phyloP scores from a whole-genome alignment of 805 yeast species.

The Hanseniaspora vineae region DNA sequence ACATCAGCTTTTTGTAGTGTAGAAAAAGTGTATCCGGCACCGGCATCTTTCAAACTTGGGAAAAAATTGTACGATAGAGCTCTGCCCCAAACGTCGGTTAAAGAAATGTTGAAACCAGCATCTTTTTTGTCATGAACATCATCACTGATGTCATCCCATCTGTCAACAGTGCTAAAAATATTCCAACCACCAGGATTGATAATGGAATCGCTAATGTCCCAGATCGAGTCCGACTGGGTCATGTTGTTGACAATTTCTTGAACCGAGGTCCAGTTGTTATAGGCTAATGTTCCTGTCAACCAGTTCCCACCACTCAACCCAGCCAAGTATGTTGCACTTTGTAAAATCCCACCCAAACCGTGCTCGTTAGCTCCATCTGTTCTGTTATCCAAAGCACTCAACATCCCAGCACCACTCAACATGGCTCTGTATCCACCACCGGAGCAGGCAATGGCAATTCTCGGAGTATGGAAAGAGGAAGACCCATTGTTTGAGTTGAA shows the following conservation, averaged over 20 bases:
- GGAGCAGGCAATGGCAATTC: conserved; percentile 45
- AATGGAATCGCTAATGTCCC: conserved; percentile 58
- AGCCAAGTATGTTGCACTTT: conserved; percentile 54
- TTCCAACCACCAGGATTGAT: conserved; percentile 52
- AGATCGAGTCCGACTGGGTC: conserved; percentile 30
- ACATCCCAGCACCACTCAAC: conserved; percentile 76
- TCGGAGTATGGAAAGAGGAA: conserved; percentile 25
- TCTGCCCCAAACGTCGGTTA: conserved; percentile 76
- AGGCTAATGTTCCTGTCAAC: conserved; percentile 56
- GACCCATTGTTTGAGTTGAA: not conserved
- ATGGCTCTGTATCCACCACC: conserved; percentile 90
- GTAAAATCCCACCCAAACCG: conserved; percentile 65
- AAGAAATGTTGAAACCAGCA: conserved; percentile 56
- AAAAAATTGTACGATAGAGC: conserved; percentile 63
- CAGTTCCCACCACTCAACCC: conserved; percentile 83
- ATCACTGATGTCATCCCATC: conserved; percentile 40
- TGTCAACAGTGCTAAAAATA: conserved; percentile 35
- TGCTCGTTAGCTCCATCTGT: conserved; percentile 39
- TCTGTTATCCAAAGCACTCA: conserved; percentile 65
- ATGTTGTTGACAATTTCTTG: conserved; percentile 37
- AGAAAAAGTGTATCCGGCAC: conserved; percentile 49
- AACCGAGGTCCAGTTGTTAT: conserved; percentile 63
- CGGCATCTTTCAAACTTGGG: conserved; percentile 43
- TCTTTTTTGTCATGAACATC: conserved; percentile 38
- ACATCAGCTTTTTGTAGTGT: conserved; percentile 47